Evolutionary conservation across 2,329 filamentous ascomycete genomes (phyloP).

Genomic region (Hortaea werneckii): DNA sequence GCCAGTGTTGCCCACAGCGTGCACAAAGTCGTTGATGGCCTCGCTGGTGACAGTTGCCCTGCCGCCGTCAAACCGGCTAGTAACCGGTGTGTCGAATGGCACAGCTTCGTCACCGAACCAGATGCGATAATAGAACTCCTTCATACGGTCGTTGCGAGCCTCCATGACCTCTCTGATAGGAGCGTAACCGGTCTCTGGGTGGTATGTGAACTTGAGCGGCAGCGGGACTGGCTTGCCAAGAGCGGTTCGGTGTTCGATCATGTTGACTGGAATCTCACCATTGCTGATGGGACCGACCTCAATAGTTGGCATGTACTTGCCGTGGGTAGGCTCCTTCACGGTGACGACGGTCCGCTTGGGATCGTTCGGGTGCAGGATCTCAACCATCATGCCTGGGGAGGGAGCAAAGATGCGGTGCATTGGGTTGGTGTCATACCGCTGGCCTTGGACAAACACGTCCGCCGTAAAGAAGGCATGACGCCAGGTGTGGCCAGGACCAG

Average conservation of each 20-base stretch:
- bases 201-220: constrained; percentile 82
- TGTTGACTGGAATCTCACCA: constrained; percentile 74
- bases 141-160: constrained; percentile 91
- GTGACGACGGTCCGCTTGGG: constrained; percentile 73
- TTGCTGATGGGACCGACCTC: constrained; percentile 67
- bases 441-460: constrained; percentile 87
- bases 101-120: constrained; percentile 88
- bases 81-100: constrained; percentile 75
- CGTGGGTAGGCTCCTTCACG: constrained; percentile 77
- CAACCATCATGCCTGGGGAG: constrained; percentile 74
- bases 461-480: constrained; percentile 87
- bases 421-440: constrained; percentile 95
- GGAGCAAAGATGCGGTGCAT: constrained; percentile 86
- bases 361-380: constrained; percentile 73
- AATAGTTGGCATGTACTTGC: constrained; percentile 79
- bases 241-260: constrained; percentile 89
- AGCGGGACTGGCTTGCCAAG: constrained; percentile 73
- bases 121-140: constrained; percentile 96
- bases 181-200: constrained; percentile 92
- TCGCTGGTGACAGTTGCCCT: constrained; percentile 77
- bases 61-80: constrained; percentile 82
- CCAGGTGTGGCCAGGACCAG: constrained; percentile 81
- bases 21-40: constrained; percentile 97
- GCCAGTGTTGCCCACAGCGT: constrained; percentile 93
- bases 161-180: constrained; percentile 96